Base-by-base conservation (phyloP, 257 asterid species). In the Scutellaria minor region DNA sequence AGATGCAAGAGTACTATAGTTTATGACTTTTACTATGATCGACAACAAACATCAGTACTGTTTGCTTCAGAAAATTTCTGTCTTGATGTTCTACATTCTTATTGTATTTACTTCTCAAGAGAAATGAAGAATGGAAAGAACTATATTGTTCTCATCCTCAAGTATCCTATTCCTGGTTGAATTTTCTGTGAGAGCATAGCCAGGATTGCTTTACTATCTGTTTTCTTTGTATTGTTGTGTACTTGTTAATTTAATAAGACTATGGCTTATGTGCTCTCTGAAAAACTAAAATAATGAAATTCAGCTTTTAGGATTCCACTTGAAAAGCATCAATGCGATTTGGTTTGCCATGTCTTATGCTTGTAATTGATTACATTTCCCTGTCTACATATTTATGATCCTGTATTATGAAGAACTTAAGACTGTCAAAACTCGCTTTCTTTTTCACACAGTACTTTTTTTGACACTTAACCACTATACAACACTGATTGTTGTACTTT, bases 81-180 rank as follows among this genome's bases (percentile, higher is more conserved):
- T 31, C 24, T n/a, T 64, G 27, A 63, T 62, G 46, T 37, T 50
- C 39, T 15, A 42, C 22, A 45, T 9, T 52, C 63, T 64, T 64
- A 9, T 24, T 11, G 5, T 50, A 11, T 42, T 46, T 65, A 56
- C 42, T 64, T 45, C 47, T 73, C 46, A 54, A 13, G 66, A 37
- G 11, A 44, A 35, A 53, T 6, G 50, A 40, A 58, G 35, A 14
- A 18, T n/a, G 15, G 14, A 41, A 41, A 57, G 45, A 11, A 41
- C 24, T 50, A 31, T 13, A 42, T 6, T 47, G 20, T 46, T 64
- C 57, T 45, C 11, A 4, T 42, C 40, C 58, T 65, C 57, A 62
- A 50, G 45, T 12, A 2, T 24, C 64, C 22, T 24, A 24, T 24
- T 24, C 2, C 31, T 63, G 57, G 15, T 5, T 44, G 27, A 54